Percentiles rank a stretch among this genome's conserved stretches.
phyloP scores from a whole-genome alignment of 2,329 filamentous ascomycete species.

The Trichoderma koningiopsis region DNA sequence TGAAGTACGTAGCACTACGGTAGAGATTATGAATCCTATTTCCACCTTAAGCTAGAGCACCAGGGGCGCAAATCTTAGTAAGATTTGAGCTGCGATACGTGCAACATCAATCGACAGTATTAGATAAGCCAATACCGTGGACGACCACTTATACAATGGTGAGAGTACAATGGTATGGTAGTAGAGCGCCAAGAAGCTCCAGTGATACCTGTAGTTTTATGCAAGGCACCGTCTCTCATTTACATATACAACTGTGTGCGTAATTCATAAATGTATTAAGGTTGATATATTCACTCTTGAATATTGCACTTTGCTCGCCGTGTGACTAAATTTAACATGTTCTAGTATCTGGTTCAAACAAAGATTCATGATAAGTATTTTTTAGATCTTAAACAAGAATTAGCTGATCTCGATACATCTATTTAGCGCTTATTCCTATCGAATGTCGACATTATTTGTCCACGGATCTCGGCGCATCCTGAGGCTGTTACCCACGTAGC shows the following conservation, averaged over 20 bases:
- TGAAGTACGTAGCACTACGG: background rate
- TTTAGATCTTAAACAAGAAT: background rate
- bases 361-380: background rate
- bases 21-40: background rate
- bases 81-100: too few species aligned
- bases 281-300: too few species aligned
- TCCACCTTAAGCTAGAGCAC: background rate
- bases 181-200: too few species aligned
- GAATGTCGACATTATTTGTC: background rate
- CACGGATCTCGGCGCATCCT: background rate
- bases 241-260: too few species aligned
- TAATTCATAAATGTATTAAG: background rate
- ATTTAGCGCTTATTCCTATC: background rate
- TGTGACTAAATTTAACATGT: background rate
- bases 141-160: too few species aligned
- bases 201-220: too few species aligned
- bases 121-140: too few species aligned
- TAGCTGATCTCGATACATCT: background rate
- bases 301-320: background rate
- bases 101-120: too few species aligned
- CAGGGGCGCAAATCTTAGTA: background rate
- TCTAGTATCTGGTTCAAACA: background rate
- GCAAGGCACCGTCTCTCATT: too few species aligned
- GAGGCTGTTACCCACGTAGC: background rate
- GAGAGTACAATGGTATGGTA: too few species aligned